Evolutionary conservation across 148 eudicot species (phyloP).

Genomic region (Rhododendron ovatum): DNA sequence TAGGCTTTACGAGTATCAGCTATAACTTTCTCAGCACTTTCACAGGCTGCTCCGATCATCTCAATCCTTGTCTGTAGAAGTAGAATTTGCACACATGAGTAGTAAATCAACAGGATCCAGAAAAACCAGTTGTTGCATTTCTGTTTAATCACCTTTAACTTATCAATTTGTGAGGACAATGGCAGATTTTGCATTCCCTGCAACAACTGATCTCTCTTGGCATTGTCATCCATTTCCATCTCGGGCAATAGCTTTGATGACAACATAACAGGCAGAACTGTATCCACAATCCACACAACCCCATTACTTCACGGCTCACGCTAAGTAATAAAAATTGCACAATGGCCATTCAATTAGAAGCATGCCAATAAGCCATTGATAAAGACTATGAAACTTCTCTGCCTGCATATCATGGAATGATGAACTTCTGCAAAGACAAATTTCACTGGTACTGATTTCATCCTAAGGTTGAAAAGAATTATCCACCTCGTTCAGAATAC

Average conservation of each 20-base stretch:
- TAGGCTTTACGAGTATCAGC: conserved; percentile 94
- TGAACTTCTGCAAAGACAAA: not conserved
- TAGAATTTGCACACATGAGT: conserved; percentile 8
- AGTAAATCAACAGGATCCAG: not conserved
- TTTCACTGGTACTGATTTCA: not conserved
- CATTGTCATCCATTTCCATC: conserved; percentile 80
- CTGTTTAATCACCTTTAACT: conserved; percentile 59
- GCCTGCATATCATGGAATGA: too few relatives aligned
- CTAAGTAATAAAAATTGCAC: not conserved
- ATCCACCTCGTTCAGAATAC: not conserved
- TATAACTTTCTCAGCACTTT: conserved; percentile 94
- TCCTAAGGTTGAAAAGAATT: not conserved
- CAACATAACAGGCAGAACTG: conserved; percentile 96
- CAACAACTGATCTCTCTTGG: conserved; percentile 80
- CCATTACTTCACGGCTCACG: not conserved
- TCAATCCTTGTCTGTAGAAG: conserved; percentile 73
- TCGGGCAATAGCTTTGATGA: conserved; percentile 98
- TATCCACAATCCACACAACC: conserved; percentile 11
- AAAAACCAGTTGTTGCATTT: not conserved
- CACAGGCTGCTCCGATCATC: conserved; percentile 95
- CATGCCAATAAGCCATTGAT: not conserved
- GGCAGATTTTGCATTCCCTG: conserved; percentile 75
- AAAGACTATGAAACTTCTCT: not conserved
- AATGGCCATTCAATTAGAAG: not conserved
- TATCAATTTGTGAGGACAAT: conserved; percentile 68